Evolutionary conservation across 495 filamentous ascomycete species (phyloP).

Genomic region (Lasiosphaeria ovina): DNA sequence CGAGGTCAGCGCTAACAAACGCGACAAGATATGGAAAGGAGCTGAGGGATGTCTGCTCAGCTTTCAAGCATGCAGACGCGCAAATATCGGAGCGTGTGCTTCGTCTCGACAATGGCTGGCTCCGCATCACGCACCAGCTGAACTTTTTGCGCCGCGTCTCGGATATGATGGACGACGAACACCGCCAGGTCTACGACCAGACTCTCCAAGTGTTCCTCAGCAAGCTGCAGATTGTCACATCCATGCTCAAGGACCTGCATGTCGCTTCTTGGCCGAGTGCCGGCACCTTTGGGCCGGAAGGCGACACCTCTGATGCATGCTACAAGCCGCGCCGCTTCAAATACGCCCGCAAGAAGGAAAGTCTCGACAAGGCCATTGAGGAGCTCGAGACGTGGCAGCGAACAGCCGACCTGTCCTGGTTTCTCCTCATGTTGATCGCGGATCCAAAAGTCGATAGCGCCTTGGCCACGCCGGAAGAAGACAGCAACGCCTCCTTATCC

Average conservation of each 20-base stretch:
- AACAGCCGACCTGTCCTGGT: slow-evolving; percentile 39
- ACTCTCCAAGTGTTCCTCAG: slow-evolving; percentile 6
- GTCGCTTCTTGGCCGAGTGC: not conserved
- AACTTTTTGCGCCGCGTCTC: slow-evolving; percentile 34
- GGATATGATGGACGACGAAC: slow-evolving; percentile 35
- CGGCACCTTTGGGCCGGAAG: not conserved
- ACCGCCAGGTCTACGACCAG: slow-evolving; percentile 18
- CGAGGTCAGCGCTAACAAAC: not conserved
- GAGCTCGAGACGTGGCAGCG: slow-evolving; percentile 43
- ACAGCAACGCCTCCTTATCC: not conserved
- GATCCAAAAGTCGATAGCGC: slow-evolving; percentile 30
- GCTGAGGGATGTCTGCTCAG: slow-evolving; percentile 16
- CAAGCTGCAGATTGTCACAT: slow-evolving; percentile 9
- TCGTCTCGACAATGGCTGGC: slow-evolving; percentile 37
- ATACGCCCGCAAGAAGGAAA: slow-evolving; percentile 21
- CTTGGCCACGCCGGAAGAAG: slow-evolving; percentile 1
- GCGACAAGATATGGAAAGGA: slow-evolving; percentile 16
- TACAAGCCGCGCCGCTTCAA: not conserved
- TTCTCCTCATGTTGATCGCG: slow-evolving; percentile 37
- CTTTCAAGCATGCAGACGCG: slow-evolving; percentile 18
- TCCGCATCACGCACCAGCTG: slow-evolving; percentile 31
- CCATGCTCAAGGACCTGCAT: slow-evolving; percentile 1
- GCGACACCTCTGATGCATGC: not conserved
- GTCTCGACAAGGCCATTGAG: slow-evolving; percentile 31
- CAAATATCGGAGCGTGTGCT: slow-evolving; percentile 34